Evolutionary conservation across 352 stramenopile species (phyloP).

Genomic region (Pilasporangium apinafurcum): DNA sequence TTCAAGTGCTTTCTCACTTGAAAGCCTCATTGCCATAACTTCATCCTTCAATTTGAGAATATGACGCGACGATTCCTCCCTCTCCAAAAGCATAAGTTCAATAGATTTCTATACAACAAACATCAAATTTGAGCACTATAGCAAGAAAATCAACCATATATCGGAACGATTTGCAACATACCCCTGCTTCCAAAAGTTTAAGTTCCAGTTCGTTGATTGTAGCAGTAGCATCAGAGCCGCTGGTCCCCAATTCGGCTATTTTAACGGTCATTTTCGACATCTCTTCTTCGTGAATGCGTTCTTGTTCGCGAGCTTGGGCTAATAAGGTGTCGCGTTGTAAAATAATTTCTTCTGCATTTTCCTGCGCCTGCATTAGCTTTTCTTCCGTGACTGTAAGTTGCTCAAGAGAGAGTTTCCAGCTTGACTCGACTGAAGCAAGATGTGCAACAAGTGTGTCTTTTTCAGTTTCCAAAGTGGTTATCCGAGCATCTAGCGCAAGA

Average conservation of each 20-base stretch:
- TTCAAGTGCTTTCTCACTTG: conserved; percentile 25
- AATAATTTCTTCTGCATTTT: too few relatives aligned
- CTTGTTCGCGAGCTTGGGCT: conserved; percentile 11
- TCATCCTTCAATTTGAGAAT: conserved; percentile 48
- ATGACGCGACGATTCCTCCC: conserved; percentile 22
- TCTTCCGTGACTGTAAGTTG: too few relatives aligned
- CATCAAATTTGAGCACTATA: not conserved
- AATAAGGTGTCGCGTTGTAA: too few relatives aligned
- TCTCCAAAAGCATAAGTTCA: conserved; percentile 29
- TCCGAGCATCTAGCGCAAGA: too few relatives aligned
- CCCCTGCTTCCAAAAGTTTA: conserved; percentile 9
- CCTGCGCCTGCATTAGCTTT: too few relatives aligned
- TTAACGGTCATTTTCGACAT: conserved; percentile 17
- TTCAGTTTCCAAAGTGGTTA: too few relatives aligned
- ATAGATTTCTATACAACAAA: too few relatives aligned
- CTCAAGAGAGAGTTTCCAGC: too few relatives aligned
- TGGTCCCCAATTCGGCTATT: conserved; percentile 19
- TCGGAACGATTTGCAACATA: not conserved
- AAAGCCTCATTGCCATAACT: conserved; percentile 31
- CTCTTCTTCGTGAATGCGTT: conserved; percentile 20
- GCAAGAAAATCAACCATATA: not conserved
- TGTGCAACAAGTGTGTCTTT: too few relatives aligned
- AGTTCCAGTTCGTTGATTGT: conserved; percentile 15
- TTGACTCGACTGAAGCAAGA: too few relatives aligned
- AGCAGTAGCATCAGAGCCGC: conserved; percentile 7